Evolutionary conservation across 345 rosid genomes (phyloP).

Genomic region (Euclidium syriacum): DNA sequence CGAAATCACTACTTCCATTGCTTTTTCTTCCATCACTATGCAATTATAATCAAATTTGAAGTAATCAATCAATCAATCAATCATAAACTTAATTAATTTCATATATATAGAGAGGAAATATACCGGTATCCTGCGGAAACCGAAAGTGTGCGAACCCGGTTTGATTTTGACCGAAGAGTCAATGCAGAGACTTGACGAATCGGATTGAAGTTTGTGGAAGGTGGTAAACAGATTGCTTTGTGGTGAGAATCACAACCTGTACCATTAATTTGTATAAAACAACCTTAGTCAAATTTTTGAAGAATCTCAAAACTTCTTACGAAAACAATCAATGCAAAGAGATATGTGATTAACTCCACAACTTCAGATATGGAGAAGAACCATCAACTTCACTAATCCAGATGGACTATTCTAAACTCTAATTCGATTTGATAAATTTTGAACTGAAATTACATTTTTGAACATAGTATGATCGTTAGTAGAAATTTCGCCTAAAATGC

Average conservation of each 20-base stretch:
- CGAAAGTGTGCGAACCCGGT: slow-evolving; percentile 25
- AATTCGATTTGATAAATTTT: background rate
- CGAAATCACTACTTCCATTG: slow-evolving; percentile 67
- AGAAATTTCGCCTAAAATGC: too few species aligned
- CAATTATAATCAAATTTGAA: too few species aligned
- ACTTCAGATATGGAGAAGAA: too few species aligned
- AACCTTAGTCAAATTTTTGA: too few species aligned
- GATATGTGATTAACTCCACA: too few species aligned
- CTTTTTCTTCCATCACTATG: too few species aligned
- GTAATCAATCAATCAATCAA: too few species aligned
- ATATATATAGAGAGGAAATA: background rate
- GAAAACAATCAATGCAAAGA: too few species aligned
- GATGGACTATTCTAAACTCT: background rate
- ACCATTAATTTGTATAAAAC: too few species aligned
- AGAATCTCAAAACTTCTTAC: too few species aligned
- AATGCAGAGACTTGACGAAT: slow-evolving; percentile 33
- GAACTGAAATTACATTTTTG: background rate
- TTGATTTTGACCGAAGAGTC: slow-evolving; percentile 32
- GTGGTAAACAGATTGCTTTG: slow-evolving; percentile 30
- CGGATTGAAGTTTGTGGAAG: slow-evolving; percentile 33
- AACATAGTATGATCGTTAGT: background rate
- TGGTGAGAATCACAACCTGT: too few species aligned
- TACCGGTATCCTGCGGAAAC: slow-evolving; percentile 58
- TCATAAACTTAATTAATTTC: too few species aligned
- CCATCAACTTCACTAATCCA: background rate